Evolutionary conservation across 2,329 filamentous ascomycete genomes (phyloP).

Genomic region (Trichoderma asperellum): DNA sequence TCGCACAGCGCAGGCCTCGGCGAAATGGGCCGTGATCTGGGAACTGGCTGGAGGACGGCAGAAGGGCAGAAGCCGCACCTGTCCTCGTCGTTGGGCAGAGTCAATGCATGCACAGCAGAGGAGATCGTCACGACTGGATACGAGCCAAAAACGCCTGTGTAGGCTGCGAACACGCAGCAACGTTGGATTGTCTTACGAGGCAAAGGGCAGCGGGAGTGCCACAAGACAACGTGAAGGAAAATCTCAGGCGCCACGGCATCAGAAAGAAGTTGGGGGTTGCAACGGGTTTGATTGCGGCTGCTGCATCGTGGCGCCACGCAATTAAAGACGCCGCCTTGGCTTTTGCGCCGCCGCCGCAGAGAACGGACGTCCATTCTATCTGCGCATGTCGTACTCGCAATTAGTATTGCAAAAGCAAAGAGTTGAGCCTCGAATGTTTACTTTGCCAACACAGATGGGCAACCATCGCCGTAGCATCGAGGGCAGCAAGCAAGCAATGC

Average conservation of each 20-base stretch:
- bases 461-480: too few species aligned
- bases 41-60: not conserved
- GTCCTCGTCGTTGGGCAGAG: not conserved
- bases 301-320: conserved; percentile 22
- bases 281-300: conserved; percentile 19
- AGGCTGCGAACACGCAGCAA: not conserved
- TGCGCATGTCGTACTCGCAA: not conserved
- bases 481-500: not conserved
- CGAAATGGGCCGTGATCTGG: not conserved
- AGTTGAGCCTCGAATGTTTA: not conserved
- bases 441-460: not conserved
- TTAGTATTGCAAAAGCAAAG: too few species aligned
- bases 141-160: not conserved
- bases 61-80: not conserved
- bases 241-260: conserved; percentile 5
- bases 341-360: conserved; percentile 5
- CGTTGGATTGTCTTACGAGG: not conserved
- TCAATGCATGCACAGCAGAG: not conserved
- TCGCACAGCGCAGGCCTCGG: conserved; percentile 4
- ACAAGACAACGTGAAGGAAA: not conserved
- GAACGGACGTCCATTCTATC: not conserved
- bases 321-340: conserved; percentile 20
- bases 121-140: not conserved
- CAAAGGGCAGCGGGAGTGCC: not conserved
- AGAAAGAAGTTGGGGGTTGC: not conserved